These are phyloP conservation scores for Miscanthus lutarioriparius DNA, from an alignment of 176 grass and related monocot genomes.

Conservation along the genomic window DNA sequence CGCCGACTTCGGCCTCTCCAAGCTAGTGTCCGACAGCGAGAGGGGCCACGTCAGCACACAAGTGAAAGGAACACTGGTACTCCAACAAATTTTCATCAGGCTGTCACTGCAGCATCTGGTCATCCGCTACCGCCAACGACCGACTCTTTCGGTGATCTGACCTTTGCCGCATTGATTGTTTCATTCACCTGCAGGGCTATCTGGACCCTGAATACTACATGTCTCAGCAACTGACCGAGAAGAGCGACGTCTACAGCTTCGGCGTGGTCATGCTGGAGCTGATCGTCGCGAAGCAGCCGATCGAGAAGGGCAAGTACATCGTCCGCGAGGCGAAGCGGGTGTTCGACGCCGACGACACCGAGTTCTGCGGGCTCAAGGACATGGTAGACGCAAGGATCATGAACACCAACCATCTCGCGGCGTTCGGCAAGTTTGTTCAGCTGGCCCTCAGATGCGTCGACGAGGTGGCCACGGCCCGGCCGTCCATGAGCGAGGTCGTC, in stretches of 20 bases:
- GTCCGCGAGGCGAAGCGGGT: constrained; percentile 64
- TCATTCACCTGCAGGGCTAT: constrained; percentile 64
- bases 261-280: constrained; percentile 97
- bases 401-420: constrained; percentile 54
- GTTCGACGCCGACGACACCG: constrained; percentile 51
- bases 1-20: constrained; percentile 95
- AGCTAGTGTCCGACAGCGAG: constrained; percentile 70
- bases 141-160: not conserved
- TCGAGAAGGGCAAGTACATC: constrained; percentile 90
- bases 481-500: constrained; percentile 76
- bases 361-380: constrained; percentile 78
- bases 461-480: constrained; percentile 54
- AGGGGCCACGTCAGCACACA: constrained; percentile 79
- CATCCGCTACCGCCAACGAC: not conserved
- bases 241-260: constrained; percentile 97
- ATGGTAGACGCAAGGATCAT: constrained; percentile 65
- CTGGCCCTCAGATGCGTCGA: constrained; percentile 70
- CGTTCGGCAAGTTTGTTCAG: constrained; percentile 76
- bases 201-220: constrained; percentile 96
- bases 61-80: constrained; percentile 91
- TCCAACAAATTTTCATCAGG: not conserved
- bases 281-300: constrained; percentile 71
- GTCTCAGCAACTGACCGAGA: constrained; percentile 84
- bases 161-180: not conserved
- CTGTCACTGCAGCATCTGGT: not conserved